A percentile compares a stretch with the other conserved stretches of the same genome.
These are phyloP conservation scores for Emydomyces testavorans DNA, from an alignment of 2,329 filamentous ascomycete genomes.

Conservation along the genomic window DNA sequence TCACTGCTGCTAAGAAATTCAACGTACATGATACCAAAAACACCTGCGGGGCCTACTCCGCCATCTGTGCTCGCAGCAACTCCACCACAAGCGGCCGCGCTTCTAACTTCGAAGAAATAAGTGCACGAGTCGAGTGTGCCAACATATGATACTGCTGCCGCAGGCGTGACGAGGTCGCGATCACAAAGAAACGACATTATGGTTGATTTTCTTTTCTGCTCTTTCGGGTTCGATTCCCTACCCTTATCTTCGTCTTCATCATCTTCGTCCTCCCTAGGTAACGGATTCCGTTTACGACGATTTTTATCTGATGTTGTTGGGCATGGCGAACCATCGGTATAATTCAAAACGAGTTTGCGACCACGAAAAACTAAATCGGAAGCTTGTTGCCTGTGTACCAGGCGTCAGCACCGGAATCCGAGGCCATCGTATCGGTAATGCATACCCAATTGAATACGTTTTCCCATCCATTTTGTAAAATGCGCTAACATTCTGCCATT, in stretches of 20 bases:
- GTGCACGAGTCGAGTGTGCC: conserved; percentile 82
- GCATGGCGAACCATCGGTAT: conserved; percentile 65
- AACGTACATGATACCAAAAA: conserved; percentile 79
- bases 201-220: conserved; percentile 55
- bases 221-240: conserved; percentile 11
- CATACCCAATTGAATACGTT: conserved; percentile 39
- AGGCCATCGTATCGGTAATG: neutral
- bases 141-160: conserved; percentile 69
- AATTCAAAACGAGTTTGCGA: conserved; percentile 60
- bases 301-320: conserved; percentile 15
- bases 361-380: conserved; percentile 39
- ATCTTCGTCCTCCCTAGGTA: conserved; percentile 21
- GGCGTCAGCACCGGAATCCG: neutral
- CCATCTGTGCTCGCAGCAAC: conserved; percentile 46
- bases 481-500: conserved; percentile 40
- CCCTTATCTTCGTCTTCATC: conserved; percentile 23
- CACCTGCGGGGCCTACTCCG: conserved; percentile 55
- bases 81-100: conserved; percentile 70
- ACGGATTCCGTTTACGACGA: conserved; percentile 14
- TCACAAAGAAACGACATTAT: conserved; percentile 92
- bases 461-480: conserved; percentile 37
- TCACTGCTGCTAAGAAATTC: conserved; percentile 30
- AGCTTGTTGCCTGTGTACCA: conserved; percentile 31
- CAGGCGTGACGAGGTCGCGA: conserved; percentile 57
- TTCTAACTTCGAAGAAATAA: conserved; percentile 91